Percentiles rank a stretch among this genome's conserved stretches.
Conservation (phyloP, 306 rosid species). For the Alnus glutinosa region DNA sequence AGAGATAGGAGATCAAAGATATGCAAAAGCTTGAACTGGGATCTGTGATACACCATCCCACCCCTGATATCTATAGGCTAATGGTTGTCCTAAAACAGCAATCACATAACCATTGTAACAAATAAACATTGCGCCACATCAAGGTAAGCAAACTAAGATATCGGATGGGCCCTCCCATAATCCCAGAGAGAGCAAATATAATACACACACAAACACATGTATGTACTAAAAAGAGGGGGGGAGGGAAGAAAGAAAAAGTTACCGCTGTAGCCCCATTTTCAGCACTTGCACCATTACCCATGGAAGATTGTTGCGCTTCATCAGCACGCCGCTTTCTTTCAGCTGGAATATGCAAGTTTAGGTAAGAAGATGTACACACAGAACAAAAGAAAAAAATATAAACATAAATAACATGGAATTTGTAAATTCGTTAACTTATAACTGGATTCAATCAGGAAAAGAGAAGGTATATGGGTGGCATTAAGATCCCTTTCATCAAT, state of each 20-base stretch:
- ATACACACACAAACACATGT: background rate
- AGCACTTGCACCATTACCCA: constrained; percentile 63
- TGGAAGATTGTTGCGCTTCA: constrained; percentile 55
- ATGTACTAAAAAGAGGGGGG: background rate
- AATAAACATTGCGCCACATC: background rate
- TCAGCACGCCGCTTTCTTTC: constrained; percentile 77
- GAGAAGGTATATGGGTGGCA: background rate
- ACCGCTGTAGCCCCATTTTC: constrained; percentile 79
- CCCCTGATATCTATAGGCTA: background rate
- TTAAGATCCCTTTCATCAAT: background rate
- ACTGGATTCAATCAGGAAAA: background rate
- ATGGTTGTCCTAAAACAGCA: constrained; percentile 1
- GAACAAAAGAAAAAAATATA: background rate
- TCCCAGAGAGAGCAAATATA: background rate
- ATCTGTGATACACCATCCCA: background rate
- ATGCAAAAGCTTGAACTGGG: background rate
- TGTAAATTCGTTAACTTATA: background rate
- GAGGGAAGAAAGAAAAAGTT: constrained; percentile 28
- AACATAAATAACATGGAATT: background rate
- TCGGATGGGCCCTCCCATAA: background rate
- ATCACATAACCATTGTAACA: background rate
- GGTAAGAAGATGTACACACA: background rate
- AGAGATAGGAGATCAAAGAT: background rate
- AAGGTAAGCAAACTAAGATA: background rate
- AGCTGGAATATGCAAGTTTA: constrained; percentile 52